A percentile compares a stretch with the other conserved stretches of the same genome.
Evolutionary conservation across 2,329 filamentous ascomycete genomes (phyloP).

Genomic region (Lasiodiplodia gonubiensis): DNA sequence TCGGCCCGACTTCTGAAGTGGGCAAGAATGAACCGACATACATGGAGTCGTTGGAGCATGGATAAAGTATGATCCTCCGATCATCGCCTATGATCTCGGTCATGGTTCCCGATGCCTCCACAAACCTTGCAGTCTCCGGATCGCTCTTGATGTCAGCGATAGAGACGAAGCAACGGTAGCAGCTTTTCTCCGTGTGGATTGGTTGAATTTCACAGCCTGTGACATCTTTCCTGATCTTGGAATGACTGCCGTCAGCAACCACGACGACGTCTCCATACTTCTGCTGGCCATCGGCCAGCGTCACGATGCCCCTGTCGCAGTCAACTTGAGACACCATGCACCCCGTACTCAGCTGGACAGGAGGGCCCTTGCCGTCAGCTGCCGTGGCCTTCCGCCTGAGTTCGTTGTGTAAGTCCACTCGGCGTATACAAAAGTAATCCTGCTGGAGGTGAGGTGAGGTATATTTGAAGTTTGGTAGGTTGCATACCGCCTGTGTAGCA

Average conservation of each 20-base stretch:
- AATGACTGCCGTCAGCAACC: conserved; percentile 61
- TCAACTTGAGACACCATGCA: conserved; percentile 54
- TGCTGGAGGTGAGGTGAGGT: not conserved
- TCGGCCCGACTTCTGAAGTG: not conserved
- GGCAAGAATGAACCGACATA: conserved; percentile 44
- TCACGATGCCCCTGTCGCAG: conserved; percentile 48
- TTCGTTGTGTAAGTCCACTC: conserved; percentile 58
- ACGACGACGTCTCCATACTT: conserved; percentile 58
- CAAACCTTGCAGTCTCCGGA: conserved; percentile 48
- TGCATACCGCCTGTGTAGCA: conserved; percentile 5
- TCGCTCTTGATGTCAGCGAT: conserved; percentile 50
- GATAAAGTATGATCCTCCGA: conserved; percentile 56
- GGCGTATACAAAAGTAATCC: conserved; percentile 51
- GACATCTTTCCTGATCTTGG: conserved; percentile 37
- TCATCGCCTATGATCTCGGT: conserved; percentile 53
- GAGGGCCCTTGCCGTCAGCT: conserved; percentile 41
- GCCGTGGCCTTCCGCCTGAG: conserved; percentile 49
- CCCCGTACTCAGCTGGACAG: conserved; percentile 48
- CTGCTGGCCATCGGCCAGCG: conserved; percentile 52
- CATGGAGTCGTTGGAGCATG: conserved; percentile 51
- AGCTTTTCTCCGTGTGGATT: conserved; percentile 59
- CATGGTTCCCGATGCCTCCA: conserved; percentile 47
- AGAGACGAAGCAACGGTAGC: conserved; percentile 62
- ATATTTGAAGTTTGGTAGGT: not conserved
- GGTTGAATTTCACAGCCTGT: conserved; percentile 43